These are phyloP conservation scores for Starmerella khaoyaiensis DNA, from an alignment of 805 yeast genomes.

Conservation along the genomic window DNA sequence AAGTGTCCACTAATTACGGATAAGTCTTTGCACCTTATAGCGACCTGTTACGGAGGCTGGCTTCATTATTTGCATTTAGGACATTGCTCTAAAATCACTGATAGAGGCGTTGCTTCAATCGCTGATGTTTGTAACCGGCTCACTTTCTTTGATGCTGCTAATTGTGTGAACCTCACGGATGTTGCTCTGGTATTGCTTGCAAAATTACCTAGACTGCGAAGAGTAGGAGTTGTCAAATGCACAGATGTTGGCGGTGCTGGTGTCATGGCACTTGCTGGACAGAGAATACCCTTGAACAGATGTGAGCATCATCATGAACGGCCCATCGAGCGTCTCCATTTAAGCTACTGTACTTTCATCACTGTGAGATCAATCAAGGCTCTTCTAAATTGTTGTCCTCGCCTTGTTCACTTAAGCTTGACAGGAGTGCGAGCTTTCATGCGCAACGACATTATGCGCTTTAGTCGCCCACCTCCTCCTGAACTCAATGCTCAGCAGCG, in stretches of 20 bases:
- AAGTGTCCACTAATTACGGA: slow-evolving; percentile 84
- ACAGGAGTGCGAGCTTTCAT: slow-evolving; percentile 89
- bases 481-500: slow-evolving; percentile 83
- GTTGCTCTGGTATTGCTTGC: slow-evolving; percentile 65
- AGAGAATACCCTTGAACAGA: neutral
- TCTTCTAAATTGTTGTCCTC: slow-evolving; percentile 67
- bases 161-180: slow-evolving; percentile 82
- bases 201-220: slow-evolving; percentile 60
- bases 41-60: slow-evolving; percentile 56
- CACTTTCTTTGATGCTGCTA: slow-evolving; percentile 88
- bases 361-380: slow-evolving; percentile 65
- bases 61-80: slow-evolving; percentile 87
- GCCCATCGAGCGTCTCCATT: slow-evolving; percentile 81
- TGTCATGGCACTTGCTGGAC: slow-evolving; percentile 42
- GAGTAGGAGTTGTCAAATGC: slow-evolving; percentile 92
- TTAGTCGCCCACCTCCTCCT: slow-evolving; percentile 83
- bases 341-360: slow-evolving; percentile 76
- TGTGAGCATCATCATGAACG: slow-evolving; percentile 36
- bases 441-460: slow-evolving; percentile 69
- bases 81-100: slow-evolving; percentile 84
- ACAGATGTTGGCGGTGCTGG: slow-evolving; percentile 78
- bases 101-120: slow-evolving; percentile 64
- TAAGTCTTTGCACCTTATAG: slow-evolving; percentile 54
- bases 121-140: slow-evolving; percentile 70
- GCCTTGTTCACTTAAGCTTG: slow-evolving; percentile 75